Evolutionary conservation across 192 early-diverging fungal genomes (phyloP), one percentile per base, ranked within the genome.

Genomic region (Backusella psychrophila): DNA sequence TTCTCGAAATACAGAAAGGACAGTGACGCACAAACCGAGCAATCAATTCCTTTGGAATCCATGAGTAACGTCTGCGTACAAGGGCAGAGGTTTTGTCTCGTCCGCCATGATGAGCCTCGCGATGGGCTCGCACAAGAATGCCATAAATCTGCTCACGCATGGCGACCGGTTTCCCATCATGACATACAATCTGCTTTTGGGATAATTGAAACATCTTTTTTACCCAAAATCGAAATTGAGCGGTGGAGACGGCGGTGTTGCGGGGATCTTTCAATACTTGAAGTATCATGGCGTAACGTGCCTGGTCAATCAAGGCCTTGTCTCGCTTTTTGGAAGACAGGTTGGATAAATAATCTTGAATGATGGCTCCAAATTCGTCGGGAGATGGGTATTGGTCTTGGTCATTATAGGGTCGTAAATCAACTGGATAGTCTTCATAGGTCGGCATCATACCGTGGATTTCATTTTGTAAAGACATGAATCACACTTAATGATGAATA

Each of bases 21-120:
- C 77, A 78, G 23, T 78, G 71, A 11, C 77, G 70, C 17, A 78
- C 77, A 78, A 78, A 78, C 23, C 77, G 71, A 6, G 77, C 77
- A 52, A 78, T 73, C 33, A 78, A 44, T 31, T 78, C 77, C 42
- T 78, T 78, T 4, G 77, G 77, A 3, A 78, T 78, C 77, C 77
- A 78, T 59, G 77, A 78, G 53, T 78, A 78, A 34, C 77, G 71
- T 59, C 72, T 71, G 23, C 77, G 41, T 71, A 84, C 85, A 75
- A 84, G 75, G n/a, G 85, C 85, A 68, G 85, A 86, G 5, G 85
- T 86, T 75, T 86, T 86, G 71, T 86, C 85, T 42, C 85, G 53
- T 23, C 85, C 85, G 23, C 83, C 85, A 74, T 86, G 85, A 35
- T 83, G 81, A 15, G 81, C 83, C 67, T 86, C 83, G 17, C 85